A percentile compares a stretch with the other conserved stretches of the same genome.
These are phyloP conservation scores for Pilatotrama ljubarskyi DNA, from an alignment of 768 basidiomycete species.

Conservation along the genomic window DNA sequence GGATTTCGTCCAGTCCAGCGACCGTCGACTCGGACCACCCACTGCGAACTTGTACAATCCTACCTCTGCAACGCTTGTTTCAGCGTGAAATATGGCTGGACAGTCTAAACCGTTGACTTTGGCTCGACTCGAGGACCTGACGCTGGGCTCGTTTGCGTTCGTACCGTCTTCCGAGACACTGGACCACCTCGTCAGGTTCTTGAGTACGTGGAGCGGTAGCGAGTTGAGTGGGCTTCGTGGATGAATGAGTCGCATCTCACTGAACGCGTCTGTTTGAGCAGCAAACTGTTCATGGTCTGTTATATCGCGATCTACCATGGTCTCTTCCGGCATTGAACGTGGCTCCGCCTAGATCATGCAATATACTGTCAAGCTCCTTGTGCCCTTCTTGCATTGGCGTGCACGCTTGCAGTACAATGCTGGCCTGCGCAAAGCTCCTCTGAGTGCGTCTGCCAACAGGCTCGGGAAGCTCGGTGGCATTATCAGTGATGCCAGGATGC, in stretches of 20 bases:
- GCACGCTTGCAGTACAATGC: conserved; percentile 68
- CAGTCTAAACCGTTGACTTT: conserved; percentile 48
- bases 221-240: conserved; percentile 52
- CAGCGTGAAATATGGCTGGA: conserved; percentile 46
- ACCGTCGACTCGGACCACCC: neutral
- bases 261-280: conserved; percentile 29
- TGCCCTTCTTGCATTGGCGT: conserved; percentile 64
- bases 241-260: neutral
- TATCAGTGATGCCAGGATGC: conserved; percentile 66
- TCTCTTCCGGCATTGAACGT: neutral
- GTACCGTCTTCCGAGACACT: conserved; percentile 63
- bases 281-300: conserved; percentile 75
- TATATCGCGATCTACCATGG: neutral
- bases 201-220: conserved; percentile 85
- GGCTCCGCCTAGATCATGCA: conserved; percentile 57
- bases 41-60: neutral
- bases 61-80: neutral
- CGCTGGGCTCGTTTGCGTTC: conserved; percentile 62
- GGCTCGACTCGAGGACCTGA: conserved; percentile 57
- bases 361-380: conserved; percentile 69
- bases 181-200: conserved; percentile 71
- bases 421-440: conserved; percentile 54
- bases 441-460: conserved; percentile 53
- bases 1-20: neutral
- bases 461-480: conserved; percentile 54